These are phyloP conservation scores for Alternaria longipes DNA, from an alignment of 2,329 filamentous ascomycete genomes.

Conservation along the genomic window DNA sequence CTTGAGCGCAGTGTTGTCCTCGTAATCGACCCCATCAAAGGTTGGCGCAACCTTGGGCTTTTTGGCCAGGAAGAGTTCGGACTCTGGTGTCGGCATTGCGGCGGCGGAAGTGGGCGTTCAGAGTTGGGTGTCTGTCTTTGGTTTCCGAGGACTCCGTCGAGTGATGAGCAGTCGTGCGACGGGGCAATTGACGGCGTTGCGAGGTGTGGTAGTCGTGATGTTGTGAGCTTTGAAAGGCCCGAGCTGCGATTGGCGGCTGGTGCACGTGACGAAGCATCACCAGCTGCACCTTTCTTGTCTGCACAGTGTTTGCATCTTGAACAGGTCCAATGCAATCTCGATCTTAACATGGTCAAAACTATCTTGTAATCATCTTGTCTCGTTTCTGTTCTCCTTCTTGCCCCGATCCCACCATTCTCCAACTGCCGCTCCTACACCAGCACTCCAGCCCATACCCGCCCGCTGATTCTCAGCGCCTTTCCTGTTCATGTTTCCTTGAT, in stretches of 20 bases:
- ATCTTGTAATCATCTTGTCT: not conserved
- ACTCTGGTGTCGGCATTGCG: slow-evolving; percentile 84
- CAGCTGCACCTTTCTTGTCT: not conserved
- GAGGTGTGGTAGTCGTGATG: slow-evolving; percentile 13
- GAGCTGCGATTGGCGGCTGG: slow-evolving; percentile 21
- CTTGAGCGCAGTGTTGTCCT: slow-evolving; percentile 82
- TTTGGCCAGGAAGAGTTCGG: slow-evolving; percentile 80
- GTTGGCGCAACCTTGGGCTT: slow-evolving; percentile 84
- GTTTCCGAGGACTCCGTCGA: slow-evolving; percentile 2
- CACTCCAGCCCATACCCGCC: slow-evolving; percentile 2
- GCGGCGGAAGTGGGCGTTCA: slow-evolving; percentile 18
- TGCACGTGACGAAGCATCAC: slow-evolving; percentile 21
- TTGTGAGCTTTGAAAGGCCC: slow-evolving; percentile 22
- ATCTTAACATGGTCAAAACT: not conserved
- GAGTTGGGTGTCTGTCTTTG: not conserved
- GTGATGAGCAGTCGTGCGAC: slow-evolving; percentile 4
- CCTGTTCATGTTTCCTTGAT: not conserved
- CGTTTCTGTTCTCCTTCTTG: slow-evolving; percentile 6
- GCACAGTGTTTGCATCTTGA: not conserved
- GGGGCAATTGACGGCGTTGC: slow-evolving; percentile 26
- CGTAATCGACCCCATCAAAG: slow-evolving; percentile 87
- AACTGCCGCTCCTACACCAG: slow-evolving; percentile 2
- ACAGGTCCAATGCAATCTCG: too few species aligned
- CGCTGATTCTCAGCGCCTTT: not conserved
- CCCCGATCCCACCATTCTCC: slow-evolving; percentile 16